A percentile compares a stretch with the other conserved stretches of the same genome.
Conservation (phyloP, 352 stramenopile species). For the Blastocystis sp. region DNA sequence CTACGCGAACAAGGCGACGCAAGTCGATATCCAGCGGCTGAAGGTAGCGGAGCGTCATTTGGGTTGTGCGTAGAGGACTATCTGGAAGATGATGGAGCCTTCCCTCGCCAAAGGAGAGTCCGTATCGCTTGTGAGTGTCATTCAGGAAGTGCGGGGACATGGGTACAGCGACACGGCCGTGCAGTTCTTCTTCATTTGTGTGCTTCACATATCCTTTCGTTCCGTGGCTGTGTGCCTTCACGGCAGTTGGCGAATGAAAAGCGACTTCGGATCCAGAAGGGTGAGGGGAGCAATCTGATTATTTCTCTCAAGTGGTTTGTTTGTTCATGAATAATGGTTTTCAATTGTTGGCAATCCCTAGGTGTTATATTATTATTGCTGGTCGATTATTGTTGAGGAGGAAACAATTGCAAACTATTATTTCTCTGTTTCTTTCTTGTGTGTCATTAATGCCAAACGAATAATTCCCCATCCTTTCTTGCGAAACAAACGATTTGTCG, state of each 20-base stretch:
- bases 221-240: background rate
- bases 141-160: background rate
- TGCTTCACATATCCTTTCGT: constrained; percentile 33
- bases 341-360: background rate
- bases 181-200: constrained; percentile 54
- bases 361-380: background rate
- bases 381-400: too few relatives aligned
- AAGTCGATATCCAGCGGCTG: constrained; percentile 36
- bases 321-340: background rate
- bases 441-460: too few relatives aligned
- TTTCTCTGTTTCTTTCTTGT: too few relatives aligned
- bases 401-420: too few relatives aligned
- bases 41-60: background rate
- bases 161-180: background rate
- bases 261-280: background rate
- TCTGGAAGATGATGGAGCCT: constrained; percentile 12
- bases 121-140: background rate
- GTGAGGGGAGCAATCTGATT: background rate
- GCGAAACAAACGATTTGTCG: too few relatives aligned
- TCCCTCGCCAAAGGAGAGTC: background rate
- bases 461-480: too few relatives aligned
- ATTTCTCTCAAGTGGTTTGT: background rate
- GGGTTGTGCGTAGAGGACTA: background rate
- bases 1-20: constrained; percentile 17
- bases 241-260: constrained; percentile 27